Conservation (phyloP, 345 rosid species). For the Syzygium aqueum region DNA sequence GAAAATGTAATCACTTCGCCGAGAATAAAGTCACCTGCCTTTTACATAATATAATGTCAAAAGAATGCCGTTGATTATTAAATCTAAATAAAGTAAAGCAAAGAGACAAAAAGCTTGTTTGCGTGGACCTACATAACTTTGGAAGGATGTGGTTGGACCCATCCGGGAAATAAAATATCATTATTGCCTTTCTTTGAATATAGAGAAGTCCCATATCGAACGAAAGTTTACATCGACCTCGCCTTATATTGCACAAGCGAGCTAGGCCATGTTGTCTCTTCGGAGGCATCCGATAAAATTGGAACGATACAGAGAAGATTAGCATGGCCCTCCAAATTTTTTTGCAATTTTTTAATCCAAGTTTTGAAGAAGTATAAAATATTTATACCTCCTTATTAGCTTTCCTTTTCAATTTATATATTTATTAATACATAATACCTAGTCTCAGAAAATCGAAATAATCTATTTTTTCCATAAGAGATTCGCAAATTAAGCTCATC, state of each 20-base stretch:
- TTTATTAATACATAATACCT: no score
- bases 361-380: background rate
- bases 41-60: background rate
- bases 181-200: rapidly evolving
- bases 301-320: constrained; percentile 2
- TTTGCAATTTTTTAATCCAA: background rate
- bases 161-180: background rate
- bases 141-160: background rate
- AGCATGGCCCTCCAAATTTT: background rate
- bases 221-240: rapidly evolving
- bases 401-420: no score
- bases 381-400: no score
- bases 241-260: background rate
- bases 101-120: background rate
- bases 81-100: background rate
- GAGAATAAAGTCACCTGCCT: background rate
- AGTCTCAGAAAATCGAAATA: no score
- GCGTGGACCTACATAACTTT: background rate
- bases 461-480: no score
- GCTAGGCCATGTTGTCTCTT: rapidly evolving
- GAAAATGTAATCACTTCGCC: background rate
- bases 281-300: background rate
- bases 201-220: background rate
- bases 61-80: no score
- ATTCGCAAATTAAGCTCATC: no score